A percentile compares a stretch with the other conserved stretches of the same genome.
Conservation (phyloP, 352 stramenopile species). For the Lagenidium sp. region DNA sequence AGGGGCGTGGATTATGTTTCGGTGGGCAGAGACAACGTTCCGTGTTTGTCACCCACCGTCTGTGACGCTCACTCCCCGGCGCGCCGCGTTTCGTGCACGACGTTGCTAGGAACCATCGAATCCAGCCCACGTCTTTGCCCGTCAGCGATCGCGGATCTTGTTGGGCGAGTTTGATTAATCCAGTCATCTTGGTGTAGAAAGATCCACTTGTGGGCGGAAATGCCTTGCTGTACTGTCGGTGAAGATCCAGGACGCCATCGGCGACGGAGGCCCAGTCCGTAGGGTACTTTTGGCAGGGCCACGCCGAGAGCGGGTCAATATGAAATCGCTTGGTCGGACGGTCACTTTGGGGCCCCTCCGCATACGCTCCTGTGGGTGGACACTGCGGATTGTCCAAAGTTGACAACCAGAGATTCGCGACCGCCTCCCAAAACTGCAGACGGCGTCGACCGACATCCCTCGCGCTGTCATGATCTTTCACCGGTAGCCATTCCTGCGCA, state of each 20-base stretch:
- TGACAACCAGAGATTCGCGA: conserved; percentile 6
- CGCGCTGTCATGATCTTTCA: not conserved
- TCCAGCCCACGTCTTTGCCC: conserved; percentile 4
- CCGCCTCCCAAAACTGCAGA: conserved; percentile 5
- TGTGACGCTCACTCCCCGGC: not conserved
- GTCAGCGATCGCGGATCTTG: conserved; percentile 2
- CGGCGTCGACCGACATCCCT: not conserved
- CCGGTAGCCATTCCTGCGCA: not conserved
- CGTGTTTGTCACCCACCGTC: not conserved
- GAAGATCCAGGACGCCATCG: not conserved
- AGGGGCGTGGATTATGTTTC: not conserved
- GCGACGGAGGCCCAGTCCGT: not conserved
- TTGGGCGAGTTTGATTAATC: not conserved
- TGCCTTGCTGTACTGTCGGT: not conserved
- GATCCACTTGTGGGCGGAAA: not conserved
- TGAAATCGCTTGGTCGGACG: not conserved
- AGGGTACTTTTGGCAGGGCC: conserved; percentile 5
- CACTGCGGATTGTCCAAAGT: conserved; percentile 1
- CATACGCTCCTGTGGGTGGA: conserved; percentile 2
- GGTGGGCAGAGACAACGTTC: not conserved
- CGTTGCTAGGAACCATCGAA: conserved; percentile 4
- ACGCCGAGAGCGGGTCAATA: conserved; percentile 1
- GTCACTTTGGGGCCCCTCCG: not conserved
- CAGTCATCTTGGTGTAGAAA: not conserved
- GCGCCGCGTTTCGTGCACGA: conserved; percentile 7